Base-by-base conservation (phyloP, 306 rosid genomes). In the Rosa rugosa region DNA sequence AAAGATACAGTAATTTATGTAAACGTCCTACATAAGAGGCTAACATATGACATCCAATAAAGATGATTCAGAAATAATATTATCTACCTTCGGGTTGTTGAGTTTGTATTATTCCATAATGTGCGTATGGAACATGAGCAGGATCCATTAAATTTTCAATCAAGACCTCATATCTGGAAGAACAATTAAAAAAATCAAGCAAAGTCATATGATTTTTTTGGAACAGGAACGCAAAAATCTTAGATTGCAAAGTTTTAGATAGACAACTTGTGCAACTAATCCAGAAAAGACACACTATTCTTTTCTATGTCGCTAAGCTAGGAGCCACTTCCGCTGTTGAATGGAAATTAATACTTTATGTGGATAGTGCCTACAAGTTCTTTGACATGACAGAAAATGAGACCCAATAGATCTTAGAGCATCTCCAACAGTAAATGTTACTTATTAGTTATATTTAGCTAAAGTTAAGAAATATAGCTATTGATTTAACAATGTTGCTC, bases 101-200 rank as follows among this genome's bases (percentile, higher is more conserved):
- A 73, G 82, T 63, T 75, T 20, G 81, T 87, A 90, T 83, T 80
- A 95, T 44, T 78, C 92, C 87, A 77, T 88, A 86, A 80, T 90
- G 97, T 3, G 99, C 90, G 66, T 94, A 92, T 34, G 97, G 89
- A 85, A 87, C 89, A 82, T 92, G 97, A 53, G 99, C 83, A 83
- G 97, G 99, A 82, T 91, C 94, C 88, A 91, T 90, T 40, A 92
- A 94, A 84, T 95, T 95, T 84, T 95, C 99, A 49, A 86, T 86
- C 91, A 95, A 78, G 53, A 92, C 83, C 79, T 95, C 99, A 62
- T 94, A 95, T 81, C 99, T 95, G 88, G 79, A 89, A 87, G 73
- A 70, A 63, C 75, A 77, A 54, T 44, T 38, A 23, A 59, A 17
- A 8, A 60, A 63, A 57, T 18, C 18, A 71, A 66, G 22, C 4